These are phyloP conservation scores for Colletotrichum sp. DNA, from an alignment of 2,329 filamentous ascomycete species.

Conservation along the genomic window DNA sequence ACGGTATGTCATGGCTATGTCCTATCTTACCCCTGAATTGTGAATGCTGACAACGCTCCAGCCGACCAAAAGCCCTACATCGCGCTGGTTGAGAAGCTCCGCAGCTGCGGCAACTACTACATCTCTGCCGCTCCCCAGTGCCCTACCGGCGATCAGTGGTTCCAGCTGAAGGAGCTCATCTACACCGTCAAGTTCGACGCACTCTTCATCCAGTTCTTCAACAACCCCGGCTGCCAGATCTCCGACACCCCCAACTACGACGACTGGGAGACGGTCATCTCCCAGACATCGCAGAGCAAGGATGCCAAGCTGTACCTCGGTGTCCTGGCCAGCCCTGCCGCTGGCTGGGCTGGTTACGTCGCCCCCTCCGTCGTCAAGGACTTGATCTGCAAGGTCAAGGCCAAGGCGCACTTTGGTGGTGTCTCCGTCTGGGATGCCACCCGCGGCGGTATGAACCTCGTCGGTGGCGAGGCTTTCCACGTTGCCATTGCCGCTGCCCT, in stretches of 20 bases:
- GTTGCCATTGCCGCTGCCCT: constrained; percentile 41
- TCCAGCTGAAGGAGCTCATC: constrained; percentile 42
- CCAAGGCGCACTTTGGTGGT: constrained; percentile 46
- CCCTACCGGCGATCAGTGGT: constrained; percentile 30
- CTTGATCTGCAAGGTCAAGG: constrained; percentile 43
- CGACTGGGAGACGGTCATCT: constrained; percentile 42
- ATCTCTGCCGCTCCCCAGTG: constrained; percentile 54
- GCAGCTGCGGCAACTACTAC: constrained; percentile 30
- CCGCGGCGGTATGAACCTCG: constrained; percentile 34
- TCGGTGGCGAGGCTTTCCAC: constrained; percentile 40
- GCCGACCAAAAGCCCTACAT: constrained; percentile 40
- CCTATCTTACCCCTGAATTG: background rate
- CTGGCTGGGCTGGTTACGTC: constrained; percentile 39
- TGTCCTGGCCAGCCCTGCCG: constrained; percentile 36
- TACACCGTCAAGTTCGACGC: constrained; percentile 45
- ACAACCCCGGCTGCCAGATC: constrained; percentile 44
- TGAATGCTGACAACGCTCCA: background rate
- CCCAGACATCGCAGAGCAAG: constrained; percentile 37
- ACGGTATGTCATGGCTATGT: constrained; percentile 28
- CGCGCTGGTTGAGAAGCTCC: constrained; percentile 41
- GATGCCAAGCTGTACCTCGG: constrained; percentile 51
- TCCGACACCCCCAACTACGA: constrained; percentile 43
- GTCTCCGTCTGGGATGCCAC: constrained; percentile 52
- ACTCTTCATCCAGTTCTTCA: constrained; percentile 56
- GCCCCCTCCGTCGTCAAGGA: constrained; percentile 34